A percentile compares a stretch with the other conserved stretches of the same genome.
These are phyloP conservation scores for Polytrichum commune DNA, from an alignment of 225 moss, liverwort and hornwort species.

Conservation along the genomic window DNA sequence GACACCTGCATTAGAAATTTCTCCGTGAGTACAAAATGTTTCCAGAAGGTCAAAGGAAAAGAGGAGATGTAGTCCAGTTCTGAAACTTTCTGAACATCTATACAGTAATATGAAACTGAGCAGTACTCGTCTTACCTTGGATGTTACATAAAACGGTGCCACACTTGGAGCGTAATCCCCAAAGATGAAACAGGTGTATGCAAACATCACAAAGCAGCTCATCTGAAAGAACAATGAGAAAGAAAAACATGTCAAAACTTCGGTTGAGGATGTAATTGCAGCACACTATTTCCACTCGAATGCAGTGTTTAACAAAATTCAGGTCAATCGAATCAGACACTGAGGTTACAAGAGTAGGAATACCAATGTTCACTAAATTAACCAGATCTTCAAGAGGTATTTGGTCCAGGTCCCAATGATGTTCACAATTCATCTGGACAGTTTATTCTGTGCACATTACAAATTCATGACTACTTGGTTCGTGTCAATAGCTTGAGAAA, in stretches of 20 bases:
- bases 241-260: background rate
- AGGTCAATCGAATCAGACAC: too few relatives aligned
- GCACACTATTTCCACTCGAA: background rate
- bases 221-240: constrained; percentile 43
- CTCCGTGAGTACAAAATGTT: background rate
- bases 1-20: constrained; percentile 46
- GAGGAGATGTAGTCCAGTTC: background rate
- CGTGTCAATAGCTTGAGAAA: background rate
- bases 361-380: too few relatives aligned
- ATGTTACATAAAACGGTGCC: constrained; percentile 69
- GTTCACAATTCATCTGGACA: background rate
- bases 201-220: constrained; percentile 73
- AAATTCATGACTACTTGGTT: background rate
- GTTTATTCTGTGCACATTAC: background rate
- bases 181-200: constrained; percentile 66
- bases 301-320: too few relatives aligned
- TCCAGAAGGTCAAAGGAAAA: background rate
- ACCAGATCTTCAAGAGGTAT: too few relatives aligned
- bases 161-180: constrained; percentile 56
- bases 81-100: constrained; percentile 1
- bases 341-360: too few relatives aligned
- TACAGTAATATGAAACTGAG: constrained; percentile 6
- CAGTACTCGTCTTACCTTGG: constrained; percentile 49
- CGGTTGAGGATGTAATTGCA: background rate
- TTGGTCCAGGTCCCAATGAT: background rate